Percentiles rank a stretch among this genome's conserved stretches.
These are phyloP conservation scores for Phytophthora constricta DNA, from an alignment of 352 stramenopile species.

Conservation along the genomic window DNA sequence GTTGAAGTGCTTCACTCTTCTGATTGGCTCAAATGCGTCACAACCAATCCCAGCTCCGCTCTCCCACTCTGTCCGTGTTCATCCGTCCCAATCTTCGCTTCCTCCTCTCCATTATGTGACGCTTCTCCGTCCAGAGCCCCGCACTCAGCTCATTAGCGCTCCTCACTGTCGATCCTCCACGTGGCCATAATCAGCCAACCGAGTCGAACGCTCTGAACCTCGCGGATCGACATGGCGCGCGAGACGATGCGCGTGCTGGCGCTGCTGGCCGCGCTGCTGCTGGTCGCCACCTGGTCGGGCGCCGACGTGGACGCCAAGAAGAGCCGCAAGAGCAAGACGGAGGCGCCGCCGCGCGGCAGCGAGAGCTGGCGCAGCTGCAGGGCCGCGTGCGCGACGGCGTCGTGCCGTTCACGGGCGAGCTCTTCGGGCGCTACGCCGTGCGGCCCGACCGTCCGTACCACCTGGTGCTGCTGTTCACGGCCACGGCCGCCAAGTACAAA, in stretches of 20 bases:
- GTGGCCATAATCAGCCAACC: slow-evolving; percentile 43
- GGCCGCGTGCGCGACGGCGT: slow-evolving; percentile 61
- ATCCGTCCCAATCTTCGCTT: too few relatives aligned
- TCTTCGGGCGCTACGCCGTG: slow-evolving; percentile 63
- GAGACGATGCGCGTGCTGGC: slow-evolving; percentile 29
- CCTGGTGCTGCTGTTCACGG: slow-evolving; percentile 80
- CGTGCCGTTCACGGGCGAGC: slow-evolving; percentile 60
- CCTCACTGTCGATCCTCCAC: slow-evolving; percentile 46
- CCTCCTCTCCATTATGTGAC: too few relatives aligned
- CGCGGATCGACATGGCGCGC: slow-evolving; percentile 34
- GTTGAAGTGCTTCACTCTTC: too few relatives aligned
- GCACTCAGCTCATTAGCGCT: too few relatives aligned
- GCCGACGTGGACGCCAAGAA: slow-evolving; percentile 46
- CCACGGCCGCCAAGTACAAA: slow-evolving; percentile 73
- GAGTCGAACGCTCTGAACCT: too few relatives aligned
- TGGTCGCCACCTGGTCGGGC: slow-evolving; percentile 34
- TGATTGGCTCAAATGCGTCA: too few relatives aligned
- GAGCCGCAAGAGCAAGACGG: slow-evolving; percentile 40
- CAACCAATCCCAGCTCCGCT: too few relatives aligned
- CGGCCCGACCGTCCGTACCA: slow-evolving; percentile 84
- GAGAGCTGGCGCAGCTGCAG: slow-evolving; percentile 69
- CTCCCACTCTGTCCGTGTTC: too few relatives aligned
- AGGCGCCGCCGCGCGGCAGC: slow-evolving; percentile 41
- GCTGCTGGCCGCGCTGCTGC: slow-evolving; percentile 49
- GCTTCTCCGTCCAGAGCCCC: too few relatives aligned